Percentiles rank a stretch among this genome's conserved stretches.
Evolutionary conservation across 371 early-diverging fungal genomes (phyloP).

Genomic region (Mucor lusitanicus): DNA sequence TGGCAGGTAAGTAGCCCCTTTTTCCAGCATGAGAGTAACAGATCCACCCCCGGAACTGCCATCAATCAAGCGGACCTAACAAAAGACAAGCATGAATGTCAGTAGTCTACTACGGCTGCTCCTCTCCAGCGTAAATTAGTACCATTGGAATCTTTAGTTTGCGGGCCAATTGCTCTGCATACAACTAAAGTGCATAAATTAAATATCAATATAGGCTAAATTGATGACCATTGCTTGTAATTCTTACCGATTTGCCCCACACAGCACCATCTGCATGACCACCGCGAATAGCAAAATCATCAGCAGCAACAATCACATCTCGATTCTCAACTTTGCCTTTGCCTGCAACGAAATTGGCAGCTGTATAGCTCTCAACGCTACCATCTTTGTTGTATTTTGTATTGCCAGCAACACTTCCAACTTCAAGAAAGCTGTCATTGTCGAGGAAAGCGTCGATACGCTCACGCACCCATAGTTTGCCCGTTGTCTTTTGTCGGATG

Average conservation of each 20-base stretch:
- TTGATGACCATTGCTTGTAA: constrained; percentile 7
- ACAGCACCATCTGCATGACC: constrained; percentile 54
- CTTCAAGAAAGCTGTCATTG: constrained; percentile 30
- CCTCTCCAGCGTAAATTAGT: too few relatives aligned
- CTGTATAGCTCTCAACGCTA: constrained; percentile 23
- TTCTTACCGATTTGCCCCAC: constrained; percentile 37
- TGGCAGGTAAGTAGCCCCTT: constrained; percentile 41
- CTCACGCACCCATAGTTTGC: constrained; percentile 49
- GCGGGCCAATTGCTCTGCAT: constrained; percentile 38
- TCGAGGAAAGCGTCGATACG: constrained; percentile 44
- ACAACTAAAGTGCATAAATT: neutral
- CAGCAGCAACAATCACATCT: constrained; percentile 44
- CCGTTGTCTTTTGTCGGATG: constrained; percentile 43
- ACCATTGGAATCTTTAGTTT: constrained; percentile 45
- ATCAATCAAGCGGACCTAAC: constrained; percentile 34
- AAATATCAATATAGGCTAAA: neutral
- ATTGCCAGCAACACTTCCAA: constrained; percentile 44
- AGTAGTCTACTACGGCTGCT: too few relatives aligned
- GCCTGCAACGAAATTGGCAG: constrained; percentile 48
- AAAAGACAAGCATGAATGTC: neutral
- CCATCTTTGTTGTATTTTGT: constrained; percentile 40
- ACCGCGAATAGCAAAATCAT: constrained; percentile 50
- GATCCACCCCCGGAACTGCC: constrained; percentile 52
- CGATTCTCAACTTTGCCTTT: constrained; percentile 31
- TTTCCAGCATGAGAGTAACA: constrained; percentile 35